phyloP scores from a whole-genome alignment of 805 yeast species.

The Sugiyamaella chiloensis region DNA sequence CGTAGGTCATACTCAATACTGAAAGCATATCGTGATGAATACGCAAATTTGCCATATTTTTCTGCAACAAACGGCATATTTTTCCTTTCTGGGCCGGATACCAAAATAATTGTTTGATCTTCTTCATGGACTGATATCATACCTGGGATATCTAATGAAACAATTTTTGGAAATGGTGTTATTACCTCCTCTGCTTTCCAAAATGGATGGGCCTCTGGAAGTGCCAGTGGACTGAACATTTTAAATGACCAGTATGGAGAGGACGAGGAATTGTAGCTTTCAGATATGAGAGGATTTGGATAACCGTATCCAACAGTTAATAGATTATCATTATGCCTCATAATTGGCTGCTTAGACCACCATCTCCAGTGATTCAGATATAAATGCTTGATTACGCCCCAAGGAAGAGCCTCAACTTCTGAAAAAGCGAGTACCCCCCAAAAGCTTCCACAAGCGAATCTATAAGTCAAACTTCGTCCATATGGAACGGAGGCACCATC shows the following conservation, averaged over 20 bases:
- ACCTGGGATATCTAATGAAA: conserved; percentile 15
- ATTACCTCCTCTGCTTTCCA: conserved; percentile 24
- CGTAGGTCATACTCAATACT: conserved; percentile 19
- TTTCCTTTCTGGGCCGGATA: conserved; percentile 16
- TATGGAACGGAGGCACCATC: conserved; percentile 28
- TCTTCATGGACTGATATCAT: conserved; percentile 15
- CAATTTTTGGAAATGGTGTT: not conserved
- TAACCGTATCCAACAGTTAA: conserved; percentile 26
- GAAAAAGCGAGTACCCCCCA: conserved; percentile 28
- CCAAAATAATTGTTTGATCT: conserved; percentile 12
- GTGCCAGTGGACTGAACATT: conserved; percentile 22
- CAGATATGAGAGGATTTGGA: conserved; percentile 27
- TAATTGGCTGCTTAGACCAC: conserved; percentile 28
- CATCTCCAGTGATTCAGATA: conserved; percentile 25
- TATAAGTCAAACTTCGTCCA: conserved; percentile 28
- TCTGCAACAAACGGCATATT: conserved; percentile 17
- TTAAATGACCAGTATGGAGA: conserved; percentile 31
- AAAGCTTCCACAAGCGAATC: conserved; percentile 26
- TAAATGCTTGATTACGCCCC: conserved; percentile 26
- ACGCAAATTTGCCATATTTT: conserved; percentile 29
- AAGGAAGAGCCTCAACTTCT: conserved; percentile 16
- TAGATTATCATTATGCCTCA: conserved; percentile 21
- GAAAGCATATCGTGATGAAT: conserved; percentile 26
- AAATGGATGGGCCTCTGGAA: conserved; percentile 23
- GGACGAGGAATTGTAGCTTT: conserved; percentile 25